Evolutionary conservation across 139 green algal genomes (phyloP).

Genomic region (Chlorella sorokiniana): DNA sequence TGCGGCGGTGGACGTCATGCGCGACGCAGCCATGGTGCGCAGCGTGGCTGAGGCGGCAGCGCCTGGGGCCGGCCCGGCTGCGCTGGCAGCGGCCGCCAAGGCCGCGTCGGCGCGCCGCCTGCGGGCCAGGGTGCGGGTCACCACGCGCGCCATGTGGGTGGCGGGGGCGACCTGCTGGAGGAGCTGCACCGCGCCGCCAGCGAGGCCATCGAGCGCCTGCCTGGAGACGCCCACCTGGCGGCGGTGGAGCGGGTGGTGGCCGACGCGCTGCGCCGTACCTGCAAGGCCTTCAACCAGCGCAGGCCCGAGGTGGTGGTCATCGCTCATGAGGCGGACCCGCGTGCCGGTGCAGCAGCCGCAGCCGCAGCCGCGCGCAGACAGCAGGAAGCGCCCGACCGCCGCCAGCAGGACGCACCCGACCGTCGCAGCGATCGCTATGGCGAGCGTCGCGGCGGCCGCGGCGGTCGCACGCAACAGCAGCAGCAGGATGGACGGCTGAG

Average conservation of each 20-base stretch:
- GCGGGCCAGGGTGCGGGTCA: constrained; percentile 72
- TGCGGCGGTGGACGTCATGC: constrained; percentile 77
- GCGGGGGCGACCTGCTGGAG: constrained; percentile 76
- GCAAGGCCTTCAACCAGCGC: constrained; percentile 80
- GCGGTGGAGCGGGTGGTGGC: constrained; percentile 81
- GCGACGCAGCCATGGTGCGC: constrained; percentile 27
- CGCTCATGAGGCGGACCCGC: constrained; percentile 48
- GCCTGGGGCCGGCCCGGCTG: constrained; percentile 1
- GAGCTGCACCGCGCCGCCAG: constrained; percentile 64
- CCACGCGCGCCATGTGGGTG: constrained; percentile 91
- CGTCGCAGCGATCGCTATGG: not conserved
- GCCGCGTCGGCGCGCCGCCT: constrained; percentile 29
- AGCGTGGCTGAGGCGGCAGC: constrained; percentile 12
- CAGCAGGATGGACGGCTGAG: not conserved
- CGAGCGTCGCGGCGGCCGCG: not conserved
- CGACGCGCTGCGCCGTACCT: constrained; percentile 60
- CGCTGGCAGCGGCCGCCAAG: not conserved
- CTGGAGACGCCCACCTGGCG: constrained; percentile 55
- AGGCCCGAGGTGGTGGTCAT: constrained; percentile 90
- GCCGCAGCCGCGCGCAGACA: not conserved
- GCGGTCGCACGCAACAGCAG: not conserved
- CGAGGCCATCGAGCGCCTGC: constrained; percentile 46
- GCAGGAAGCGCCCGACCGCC: not conserved
- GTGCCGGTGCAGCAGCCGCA: constrained; percentile 14
- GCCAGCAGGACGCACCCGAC: not conserved